Percentiles rank a stretch among this genome's conserved stretches.
Evolutionary conservation across 2,329 filamentous ascomycete genomes (phyloP).

Genomic region (Phyllosticta citrichinensis): DNA sequence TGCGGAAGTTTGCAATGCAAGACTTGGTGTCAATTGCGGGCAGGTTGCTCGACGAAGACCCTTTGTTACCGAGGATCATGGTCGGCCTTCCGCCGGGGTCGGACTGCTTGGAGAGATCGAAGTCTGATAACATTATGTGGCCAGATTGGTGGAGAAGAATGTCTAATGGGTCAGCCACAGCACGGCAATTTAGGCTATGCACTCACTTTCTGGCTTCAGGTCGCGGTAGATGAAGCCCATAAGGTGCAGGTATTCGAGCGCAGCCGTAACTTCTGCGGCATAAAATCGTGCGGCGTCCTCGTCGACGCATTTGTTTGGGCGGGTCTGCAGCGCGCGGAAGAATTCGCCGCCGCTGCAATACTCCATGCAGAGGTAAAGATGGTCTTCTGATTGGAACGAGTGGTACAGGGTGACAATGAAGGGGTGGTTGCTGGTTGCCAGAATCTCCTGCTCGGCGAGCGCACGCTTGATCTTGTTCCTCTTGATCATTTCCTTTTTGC

Average conservation of each 20-base stretch:
- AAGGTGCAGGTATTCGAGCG: slow-evolving; percentile 89
- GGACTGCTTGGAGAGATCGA: slow-evolving; percentile 96
- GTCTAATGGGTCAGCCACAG: slow-evolving; percentile 49
- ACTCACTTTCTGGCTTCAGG: slow-evolving; percentile 89
- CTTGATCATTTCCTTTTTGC: slow-evolving; percentile 99
- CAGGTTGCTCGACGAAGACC: slow-evolving; percentile 73
- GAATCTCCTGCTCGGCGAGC: slow-evolving; percentile 91
- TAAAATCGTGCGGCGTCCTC: slow-evolving; percentile 97
- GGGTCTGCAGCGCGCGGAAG: slow-evolving; percentile 90
- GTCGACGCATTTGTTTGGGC: slow-evolving; percentile 92
- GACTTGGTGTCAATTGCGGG: slow-evolving; percentile 98
- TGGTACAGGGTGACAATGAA: slow-evolving; percentile 99
- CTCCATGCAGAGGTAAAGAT: slow-evolving; percentile 99
- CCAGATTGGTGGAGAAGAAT: slow-evolving; percentile 98
- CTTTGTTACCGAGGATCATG: slow-evolving; percentile 82
- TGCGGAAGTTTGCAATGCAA: slow-evolving; percentile 95
- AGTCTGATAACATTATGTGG: slow-evolving; percentile 99
- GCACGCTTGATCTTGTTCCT: slow-evolving; percentile 99
- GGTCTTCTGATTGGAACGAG: slow-evolving; percentile 97
- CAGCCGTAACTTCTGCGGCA: slow-evolving; percentile 92
- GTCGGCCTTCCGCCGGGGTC: slow-evolving; percentile 91
- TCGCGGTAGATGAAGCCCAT: slow-evolving; percentile 99
- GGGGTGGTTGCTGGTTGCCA: slow-evolving; percentile 96
- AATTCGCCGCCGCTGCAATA: slow-evolving; percentile 99
- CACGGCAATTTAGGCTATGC: neutral